These are phyloP conservation scores for Bolboschoenoplectus hybrid DNA, from an alignment of 202 grass and related monocot species.

Conservation along the genomic window DNA sequence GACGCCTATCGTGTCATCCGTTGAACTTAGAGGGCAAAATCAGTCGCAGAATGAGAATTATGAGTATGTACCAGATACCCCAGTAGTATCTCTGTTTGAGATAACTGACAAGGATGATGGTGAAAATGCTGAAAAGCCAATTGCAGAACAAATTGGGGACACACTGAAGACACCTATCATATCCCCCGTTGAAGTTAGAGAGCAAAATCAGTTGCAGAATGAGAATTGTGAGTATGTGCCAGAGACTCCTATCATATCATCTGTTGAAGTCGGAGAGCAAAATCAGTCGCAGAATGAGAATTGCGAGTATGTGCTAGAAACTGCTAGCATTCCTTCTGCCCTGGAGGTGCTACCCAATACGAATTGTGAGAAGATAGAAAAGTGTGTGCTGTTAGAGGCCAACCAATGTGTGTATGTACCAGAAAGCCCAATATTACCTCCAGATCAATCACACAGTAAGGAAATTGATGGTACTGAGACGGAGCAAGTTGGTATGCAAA, in stretches of 20 bases:
- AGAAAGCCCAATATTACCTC: constrained; percentile 19
- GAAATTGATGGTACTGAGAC: background rate
- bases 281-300: constrained; percentile 29
- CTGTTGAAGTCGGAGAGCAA: background rate
- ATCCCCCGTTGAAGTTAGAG: background rate
- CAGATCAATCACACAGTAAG: background rate
- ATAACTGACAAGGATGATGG: constrained; percentile 18
- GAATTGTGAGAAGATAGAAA: background rate
- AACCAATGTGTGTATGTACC: constrained; percentile 11
- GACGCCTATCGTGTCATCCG: background rate
- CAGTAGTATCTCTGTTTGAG: constrained; percentile 16
- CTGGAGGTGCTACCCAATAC: constrained; percentile 1
- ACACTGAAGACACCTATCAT: background rate
- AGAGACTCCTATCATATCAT: constrained; percentile 22
- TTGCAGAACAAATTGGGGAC: background rate
- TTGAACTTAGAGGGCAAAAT: background rate
- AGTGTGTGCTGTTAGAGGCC: background rate
- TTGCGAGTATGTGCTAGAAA: constrained; percentile 19
- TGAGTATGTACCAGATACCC: constrained; percentile 32
- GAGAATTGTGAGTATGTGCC: constrained; percentile 6
- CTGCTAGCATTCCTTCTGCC: constrained; percentile 1
- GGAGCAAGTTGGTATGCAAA: constrained; percentile 28
- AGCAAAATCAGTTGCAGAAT: constrained; percentile 34
- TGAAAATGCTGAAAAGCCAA: background rate
- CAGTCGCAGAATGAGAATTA: background rate